phyloP scores from a whole-genome alignment of 2,329 filamentous ascomycete genomes.

The Diaporthe helianthi region DNA sequence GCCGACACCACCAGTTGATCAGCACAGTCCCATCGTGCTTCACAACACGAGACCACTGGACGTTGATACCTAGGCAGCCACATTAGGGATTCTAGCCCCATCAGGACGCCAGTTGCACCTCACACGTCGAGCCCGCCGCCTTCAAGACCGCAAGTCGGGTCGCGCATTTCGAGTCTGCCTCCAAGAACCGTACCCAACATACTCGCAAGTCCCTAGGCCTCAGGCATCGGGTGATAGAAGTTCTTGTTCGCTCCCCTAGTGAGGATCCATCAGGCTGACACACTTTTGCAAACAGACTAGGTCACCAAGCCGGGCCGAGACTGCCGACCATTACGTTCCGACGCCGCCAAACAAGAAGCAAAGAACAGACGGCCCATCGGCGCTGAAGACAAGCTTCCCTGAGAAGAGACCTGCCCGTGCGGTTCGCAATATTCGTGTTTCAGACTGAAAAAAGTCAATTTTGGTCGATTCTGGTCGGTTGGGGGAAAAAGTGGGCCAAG shows the following conservation, averaged over 20 bases:
- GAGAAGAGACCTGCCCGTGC: neutral
- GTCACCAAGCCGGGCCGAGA: neutral
- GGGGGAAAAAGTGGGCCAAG: too few species aligned
- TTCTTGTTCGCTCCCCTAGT: neutral
- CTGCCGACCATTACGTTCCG: neutral
- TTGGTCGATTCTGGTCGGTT: too few species aligned
- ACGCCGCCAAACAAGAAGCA: neutral
- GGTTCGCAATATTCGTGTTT: neutral
- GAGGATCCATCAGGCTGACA: neutral
- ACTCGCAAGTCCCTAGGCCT: neutral
- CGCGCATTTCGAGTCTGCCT: neutral
- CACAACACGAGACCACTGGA: neutral
- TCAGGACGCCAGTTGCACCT: neutral
- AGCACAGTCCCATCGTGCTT: neutral
- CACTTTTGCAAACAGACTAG: neutral
- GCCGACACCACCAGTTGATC: neutral
- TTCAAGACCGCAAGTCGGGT: neutral
- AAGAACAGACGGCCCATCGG: neutral
- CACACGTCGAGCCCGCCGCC: neutral
- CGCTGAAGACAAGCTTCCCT: neutral
- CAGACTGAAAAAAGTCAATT: neutral
- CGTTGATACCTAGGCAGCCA: neutral
- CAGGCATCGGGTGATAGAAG: neutral
- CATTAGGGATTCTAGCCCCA: neutral
- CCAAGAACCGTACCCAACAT: neutral